Conservation (phyloP, 192 early-diverging fungal genomes). For the Chytriomyces hyalinus region DNA sequence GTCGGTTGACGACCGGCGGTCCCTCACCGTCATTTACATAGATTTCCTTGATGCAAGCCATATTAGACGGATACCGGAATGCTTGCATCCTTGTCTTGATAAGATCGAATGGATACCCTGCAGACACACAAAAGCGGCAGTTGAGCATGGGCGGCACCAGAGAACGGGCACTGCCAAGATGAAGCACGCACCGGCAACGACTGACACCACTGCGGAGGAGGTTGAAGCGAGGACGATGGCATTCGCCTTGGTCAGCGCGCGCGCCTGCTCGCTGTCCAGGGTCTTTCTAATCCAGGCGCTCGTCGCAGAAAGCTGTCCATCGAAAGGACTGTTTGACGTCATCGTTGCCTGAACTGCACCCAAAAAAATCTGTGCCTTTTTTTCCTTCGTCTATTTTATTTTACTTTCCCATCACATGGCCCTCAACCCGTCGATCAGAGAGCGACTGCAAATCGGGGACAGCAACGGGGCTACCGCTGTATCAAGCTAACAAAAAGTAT, state of each 20-base stretch:
- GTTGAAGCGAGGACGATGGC: conserved; percentile 25
- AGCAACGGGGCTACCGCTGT: too few relatives aligned
- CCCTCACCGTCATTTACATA: conserved; percentile 69
- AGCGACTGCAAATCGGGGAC: too few relatives aligned
- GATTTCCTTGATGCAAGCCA: conserved; percentile 76
- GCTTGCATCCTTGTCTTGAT: conserved; percentile 98
- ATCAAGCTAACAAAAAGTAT: too few relatives aligned
- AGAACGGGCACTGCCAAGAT: too few relatives aligned
- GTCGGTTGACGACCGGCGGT: background rate
- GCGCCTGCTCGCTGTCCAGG: background rate
- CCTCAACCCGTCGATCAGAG: too few relatives aligned
- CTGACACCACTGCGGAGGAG: conserved; percentile 16
- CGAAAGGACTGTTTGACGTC: background rate
- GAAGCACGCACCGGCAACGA: conserved; percentile 16
- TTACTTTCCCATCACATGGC: too few relatives aligned
- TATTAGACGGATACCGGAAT: conserved; percentile 77
- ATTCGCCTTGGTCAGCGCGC: background rate
- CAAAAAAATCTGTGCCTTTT: background rate
- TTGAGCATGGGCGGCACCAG: background rate
- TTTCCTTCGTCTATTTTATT: too few relatives aligned
- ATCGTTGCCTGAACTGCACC: background rate
- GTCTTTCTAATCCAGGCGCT: background rate
- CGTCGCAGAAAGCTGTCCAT: background rate
- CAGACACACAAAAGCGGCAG: background rate
- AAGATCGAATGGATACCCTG: conserved; percentile 74